Base-by-base conservation (phyloP, 1,139 yeast genomes). In the Taphrina pruni region DNA sequence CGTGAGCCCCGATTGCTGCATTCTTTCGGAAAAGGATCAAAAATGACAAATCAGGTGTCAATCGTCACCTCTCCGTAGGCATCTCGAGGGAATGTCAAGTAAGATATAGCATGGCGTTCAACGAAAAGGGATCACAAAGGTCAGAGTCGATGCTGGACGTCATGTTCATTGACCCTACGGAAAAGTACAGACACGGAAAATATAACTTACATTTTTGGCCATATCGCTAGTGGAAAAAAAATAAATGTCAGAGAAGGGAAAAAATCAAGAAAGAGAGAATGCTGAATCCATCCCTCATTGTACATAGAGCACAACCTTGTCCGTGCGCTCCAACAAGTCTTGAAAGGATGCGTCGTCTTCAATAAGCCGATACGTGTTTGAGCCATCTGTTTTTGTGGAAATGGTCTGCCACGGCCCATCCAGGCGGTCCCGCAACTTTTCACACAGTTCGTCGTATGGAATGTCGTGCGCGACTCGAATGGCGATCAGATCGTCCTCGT, bases 401-500 rank as follows among this genome's bases (percentile, higher is more conserved):
- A 81, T 77, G 12, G 71, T 66, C 26, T 75, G 72, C 65, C 79
- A 72, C 8, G 75, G 83, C 8, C 60, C 64, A 6, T 51, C 46
- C 66, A 93, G 83, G 70, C 97, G 83, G 70, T 89, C 88, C 66
- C 84, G 81, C 67, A 93, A 85, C 75, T 88, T 86, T 43, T 82
- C 80, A 75, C 86, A 85, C 71, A 94, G 80, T 68, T 88, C 92
- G 48, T 78, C 81, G 70, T 89, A 82, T 4, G 87, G 80, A 64
- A 88, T 85, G 72, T 83, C 84, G 6, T 43, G 46, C 39, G 93
- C 89, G 61, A 94, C 85, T 70, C 90, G 82, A 70, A 94, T 83
- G 8, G 97, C 98, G 81, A 94, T 91, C 38, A 93, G 88, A 77
- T 93, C 98, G 75, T 92, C 97, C 71, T 88, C 88, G 76, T 87